phyloP scores from a whole-genome alignment of 768 basidiomycete genomes.

The Pleurotus platypus region DNA sequence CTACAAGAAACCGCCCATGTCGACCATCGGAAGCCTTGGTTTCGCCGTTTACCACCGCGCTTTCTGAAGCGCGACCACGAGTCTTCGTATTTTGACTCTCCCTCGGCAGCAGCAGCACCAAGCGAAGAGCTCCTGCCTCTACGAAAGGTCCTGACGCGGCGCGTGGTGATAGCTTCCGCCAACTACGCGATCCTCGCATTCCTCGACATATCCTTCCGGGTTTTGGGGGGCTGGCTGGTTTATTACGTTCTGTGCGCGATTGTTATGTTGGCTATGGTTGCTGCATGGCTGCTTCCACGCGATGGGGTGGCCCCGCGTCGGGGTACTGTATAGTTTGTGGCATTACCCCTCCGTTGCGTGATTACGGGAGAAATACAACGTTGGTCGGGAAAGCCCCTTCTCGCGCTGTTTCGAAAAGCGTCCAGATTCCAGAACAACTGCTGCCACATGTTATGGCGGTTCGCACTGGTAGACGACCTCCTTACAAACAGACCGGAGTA shows the following conservation, averaged over 20 bases:
- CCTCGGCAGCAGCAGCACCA: not conserved
- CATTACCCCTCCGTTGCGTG: too few species aligned
- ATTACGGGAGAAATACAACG: too few species aligned
- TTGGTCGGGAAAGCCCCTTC: too few species aligned
- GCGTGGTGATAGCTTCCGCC: slow-evolving; percentile 57
- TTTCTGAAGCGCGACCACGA: slow-evolving; percentile 6
- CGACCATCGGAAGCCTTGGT: slow-evolving; percentile 1
- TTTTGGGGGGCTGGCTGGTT: slow-evolving; percentile 54
- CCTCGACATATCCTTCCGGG: slow-evolving; percentile 30
- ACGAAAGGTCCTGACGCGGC: slow-evolving; percentile 40
- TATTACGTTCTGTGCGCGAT: slow-evolving; percentile 38
- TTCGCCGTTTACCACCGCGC: not conserved
- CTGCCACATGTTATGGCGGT: too few species aligned
- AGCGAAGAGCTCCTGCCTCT: slow-evolving; percentile 14
- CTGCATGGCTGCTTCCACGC: slow-evolving; percentile 31
- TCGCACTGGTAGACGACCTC: too few species aligned
- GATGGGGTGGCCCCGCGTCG: too few species aligned
- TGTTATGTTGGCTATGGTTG: slow-evolving; percentile 23
- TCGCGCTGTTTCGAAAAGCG: too few species aligned
- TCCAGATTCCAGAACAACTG: too few species aligned
- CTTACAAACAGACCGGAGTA: too few species aligned
- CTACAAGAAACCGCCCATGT: slow-evolving; percentile 32
- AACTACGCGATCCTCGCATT: slow-evolving; percentile 69
- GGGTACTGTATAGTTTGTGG: too few species aligned
- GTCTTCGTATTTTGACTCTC: slow-evolving; percentile 20